A percentile compares a stretch with the other conserved stretches of the same genome.
phyloP scores from a whole-genome alignment of 345 rosid species.

The Nasturtium officinale region DNA sequence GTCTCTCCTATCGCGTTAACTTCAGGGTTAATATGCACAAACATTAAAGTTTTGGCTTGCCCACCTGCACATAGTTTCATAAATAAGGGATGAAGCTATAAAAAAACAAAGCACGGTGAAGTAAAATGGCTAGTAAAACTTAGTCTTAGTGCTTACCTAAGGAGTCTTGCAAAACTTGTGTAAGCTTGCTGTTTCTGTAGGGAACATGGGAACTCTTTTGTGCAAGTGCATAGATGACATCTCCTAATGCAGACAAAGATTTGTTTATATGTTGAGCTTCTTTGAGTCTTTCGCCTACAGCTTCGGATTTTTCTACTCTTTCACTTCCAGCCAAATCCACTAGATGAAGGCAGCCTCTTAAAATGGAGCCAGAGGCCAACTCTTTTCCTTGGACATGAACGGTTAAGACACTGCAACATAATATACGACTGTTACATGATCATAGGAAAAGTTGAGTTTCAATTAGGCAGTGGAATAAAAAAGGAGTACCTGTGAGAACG shows the following conservation, averaged over 20 bases:
- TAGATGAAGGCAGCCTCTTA: slow-evolving; percentile 86
- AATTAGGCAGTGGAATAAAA: background rate
- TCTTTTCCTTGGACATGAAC: slow-evolving; percentile 94
- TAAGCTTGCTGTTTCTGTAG: slow-evolving; percentile 94
- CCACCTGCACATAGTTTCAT: slow-evolving; percentile 59
- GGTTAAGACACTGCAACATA: slow-evolving; percentile 74
- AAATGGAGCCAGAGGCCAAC: slow-evolving; percentile 74
- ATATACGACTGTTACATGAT: background rate
- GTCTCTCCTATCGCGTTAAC: slow-evolving; percentile 84
- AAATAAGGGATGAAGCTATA: slow-evolving; percentile 12
- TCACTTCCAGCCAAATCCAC: slow-evolving; percentile 99
- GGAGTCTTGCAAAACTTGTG: slow-evolving; percentile 93
- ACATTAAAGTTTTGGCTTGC: slow-evolving; percentile 96
- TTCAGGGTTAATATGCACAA: slow-evolving; percentile 93
- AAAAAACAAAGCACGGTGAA: background rate
- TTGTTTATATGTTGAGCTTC: slow-evolving; percentile 96
- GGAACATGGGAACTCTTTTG: slow-evolving; percentile 93
- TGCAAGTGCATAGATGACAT: slow-evolving; percentile 93
- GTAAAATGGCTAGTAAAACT: background rate
- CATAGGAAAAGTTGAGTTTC: background rate
- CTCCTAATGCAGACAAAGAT: slow-evolving; percentile 94
- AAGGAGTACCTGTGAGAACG: slow-evolving; percentile 81
- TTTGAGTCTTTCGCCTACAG: slow-evolving; percentile 92
- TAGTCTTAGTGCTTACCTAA: slow-evolving; percentile 56
- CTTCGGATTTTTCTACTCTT: slow-evolving; percentile 96